Percentiles rank a stretch among this genome's conserved stretches.
phyloP scores from a whole-genome alignment of 2,329 filamentous ascomycete genomes.

The Cryphonectria radicalis region DNA sequence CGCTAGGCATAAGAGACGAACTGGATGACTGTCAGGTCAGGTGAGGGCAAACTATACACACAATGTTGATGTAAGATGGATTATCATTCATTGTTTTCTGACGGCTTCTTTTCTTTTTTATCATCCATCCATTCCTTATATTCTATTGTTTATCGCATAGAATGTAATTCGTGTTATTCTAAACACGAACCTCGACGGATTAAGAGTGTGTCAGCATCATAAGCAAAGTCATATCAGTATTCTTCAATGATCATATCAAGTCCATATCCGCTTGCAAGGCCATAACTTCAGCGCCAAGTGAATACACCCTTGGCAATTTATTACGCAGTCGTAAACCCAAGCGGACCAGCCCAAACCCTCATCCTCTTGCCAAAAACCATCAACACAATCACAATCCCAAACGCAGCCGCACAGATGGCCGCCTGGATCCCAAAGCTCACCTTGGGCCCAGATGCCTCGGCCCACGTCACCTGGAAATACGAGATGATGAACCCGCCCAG shows the following conservation, averaged over 20 bases:
- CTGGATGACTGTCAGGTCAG: not conserved
- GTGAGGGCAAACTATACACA: not conserved
- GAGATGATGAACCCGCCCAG: slow-evolving; percentile 55
- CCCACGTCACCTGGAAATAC: slow-evolving; percentile 59
- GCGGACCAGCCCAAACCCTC: slow-evolving; percentile 39
- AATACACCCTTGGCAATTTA: slow-evolving; percentile 14
- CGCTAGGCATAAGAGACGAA: not conserved
- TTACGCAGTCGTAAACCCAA: slow-evolving; percentile 39
- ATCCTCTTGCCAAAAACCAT: slow-evolving; percentile 39
- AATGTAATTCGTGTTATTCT: not conserved
- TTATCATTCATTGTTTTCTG: not conserved
- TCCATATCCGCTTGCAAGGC: too few relatives aligned
- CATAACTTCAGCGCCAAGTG: too few relatives aligned
- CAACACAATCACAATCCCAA: slow-evolving; percentile 35
- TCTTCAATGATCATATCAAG: too few relatives aligned
- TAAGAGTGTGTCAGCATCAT: not conserved
- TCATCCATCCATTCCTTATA: too few relatives aligned
- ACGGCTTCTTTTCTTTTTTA: too few relatives aligned
- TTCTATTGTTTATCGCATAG: too few relatives aligned
- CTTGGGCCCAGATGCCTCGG: slow-evolving; percentile 46
- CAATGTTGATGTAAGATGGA: not conserved
- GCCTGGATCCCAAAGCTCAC: slow-evolving; percentile 52
- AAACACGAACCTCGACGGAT: not conserved
- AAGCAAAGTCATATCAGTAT: not conserved
- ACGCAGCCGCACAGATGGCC: slow-evolving; percentile 41